Evolutionary conservation across 2,329 filamentous ascomycete genomes (phyloP), one percentile per base, ranked within the genome.

Genomic region (Aureobasidium mangrovei): DNA sequence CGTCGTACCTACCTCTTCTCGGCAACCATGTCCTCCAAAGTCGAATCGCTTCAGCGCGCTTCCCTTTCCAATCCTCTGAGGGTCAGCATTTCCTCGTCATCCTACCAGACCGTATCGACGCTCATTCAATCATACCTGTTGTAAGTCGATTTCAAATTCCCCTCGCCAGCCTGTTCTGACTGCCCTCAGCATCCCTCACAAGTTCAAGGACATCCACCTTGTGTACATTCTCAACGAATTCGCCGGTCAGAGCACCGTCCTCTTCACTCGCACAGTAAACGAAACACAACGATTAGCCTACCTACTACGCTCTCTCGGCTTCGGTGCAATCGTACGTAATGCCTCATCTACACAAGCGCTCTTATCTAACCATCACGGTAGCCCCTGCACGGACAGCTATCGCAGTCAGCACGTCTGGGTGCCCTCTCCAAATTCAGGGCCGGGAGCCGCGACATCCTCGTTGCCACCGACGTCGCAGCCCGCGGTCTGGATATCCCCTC

Each of bases 391-490:
- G 93, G 91, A 7, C 88, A 95, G 66, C 80, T 98, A 48, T 90
- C 84, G 1, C 93, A 98, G 68, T 88, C 87, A 1, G 80, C 88
- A 12, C 88, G 93, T 61, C 74, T 97, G 0, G 91, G 89, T 5
- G 88, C 93, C 0, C 76, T 98, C 7, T 88, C 86, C 67, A 97
- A 97, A 68, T 97, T 98, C 77, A 84, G 86, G 53, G 77, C 85
- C 3, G 83, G 84, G 6, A 81, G 79, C n/a, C 79, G 90, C 40
- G 83, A 94, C 60, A 91, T 98, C 38, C 80, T 98, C 3, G 86
- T 96, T 3, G 90, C 90, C 8, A 96, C 91, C 0, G 91, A 96
- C 67, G 88, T 96, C n/a, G 91, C 91, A 1, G 88, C 91, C 1
- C 84, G 91, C 67, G 91, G 91, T 77, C 77, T 96, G 5, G 91